Base-by-base conservation (phyloP, 805 yeast genomes). In the Yamadazyma scolyti region DNA sequence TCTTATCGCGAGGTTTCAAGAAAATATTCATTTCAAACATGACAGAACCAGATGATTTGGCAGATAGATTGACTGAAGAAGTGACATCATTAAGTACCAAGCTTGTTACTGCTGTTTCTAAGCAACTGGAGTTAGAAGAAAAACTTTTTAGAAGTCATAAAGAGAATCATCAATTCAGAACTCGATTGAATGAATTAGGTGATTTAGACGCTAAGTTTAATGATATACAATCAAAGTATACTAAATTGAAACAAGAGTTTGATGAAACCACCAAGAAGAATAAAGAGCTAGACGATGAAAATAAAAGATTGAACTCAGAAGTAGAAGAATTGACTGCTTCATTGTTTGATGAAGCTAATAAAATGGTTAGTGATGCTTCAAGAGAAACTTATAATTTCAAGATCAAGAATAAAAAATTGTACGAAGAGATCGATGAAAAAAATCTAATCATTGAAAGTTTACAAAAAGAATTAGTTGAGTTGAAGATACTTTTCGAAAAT, bases 361-460 rank as follows among this genome's bases (percentile, higher is more conserved):
- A 72, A 29, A 84, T 85, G 85, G 96, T 86, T 5, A 76, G 82
- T 28, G 75, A 79, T 39, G 95, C 95, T 0, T 75, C 84, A 37
- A 68, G 76, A 31, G 82, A 80, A 34, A 73, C 79, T 4, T 70
- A 79, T 48, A 76, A 74, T 20, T 66, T 66, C 39, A 77, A 79
- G 44, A 56, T 73, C 29, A 75, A 78, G 42, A 82, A 82, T 44
- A 59, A 70, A 20, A 77, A 71, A 40, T 52, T 83, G 28, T 47
- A 52, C 25, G 71, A 65, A 44, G 71, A 65, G 41, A 50, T 84
- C 21, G 70, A 66, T 21, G 96, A 87, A 52, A 79, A 79, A 48
- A 87, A 86, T 46, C 54, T 62, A 10, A 70, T 86, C 9, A 68
- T 88, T 23, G 82, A 72, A 16, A 68, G 76, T 35, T 60, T 86